Conservation (phyloP, 805 yeast genomes). For the Henningerozyma blattae region DNA sequence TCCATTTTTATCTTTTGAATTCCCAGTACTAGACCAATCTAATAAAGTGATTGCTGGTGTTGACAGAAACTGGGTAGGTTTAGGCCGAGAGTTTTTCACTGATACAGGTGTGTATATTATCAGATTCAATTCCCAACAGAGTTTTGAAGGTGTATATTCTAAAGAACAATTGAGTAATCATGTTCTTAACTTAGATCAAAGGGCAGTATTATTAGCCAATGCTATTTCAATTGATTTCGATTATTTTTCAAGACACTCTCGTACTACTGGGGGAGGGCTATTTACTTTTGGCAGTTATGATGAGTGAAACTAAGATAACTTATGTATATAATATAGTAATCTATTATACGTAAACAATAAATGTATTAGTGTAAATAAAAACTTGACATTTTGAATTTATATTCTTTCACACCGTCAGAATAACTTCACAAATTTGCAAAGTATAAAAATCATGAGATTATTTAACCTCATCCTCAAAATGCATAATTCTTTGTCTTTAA, state of each 20-base stretch:
- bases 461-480: too few relatives aligned
- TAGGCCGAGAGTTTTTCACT: slow-evolving; percentile 85
- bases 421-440: too few relatives aligned
- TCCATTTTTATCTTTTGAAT: slow-evolving; percentile 75
- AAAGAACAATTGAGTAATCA: slow-evolving; percentile 21
- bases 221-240: slow-evolving; percentile 93
- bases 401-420: too few relatives aligned
- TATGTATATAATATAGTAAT: too few relatives aligned
- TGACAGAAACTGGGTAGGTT: slow-evolving; percentile 90
- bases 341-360: too few relatives aligned
- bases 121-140: slow-evolving; percentile 59
- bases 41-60: slow-evolving; percentile 61
- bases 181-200: slow-evolving; percentile 58
- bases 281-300: slow-evolving; percentile 18
- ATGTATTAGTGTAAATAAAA: too few relatives aligned
- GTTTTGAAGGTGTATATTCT: slow-evolving; percentile 52
- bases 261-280: slow-evolving; percentile 36
- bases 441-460: too few relatives aligned
- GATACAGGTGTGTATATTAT: slow-evolving; percentile 89
- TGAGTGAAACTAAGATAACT: slow-evolving; percentile 15
- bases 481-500: too few relatives aligned
- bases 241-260: slow-evolving; percentile 88
- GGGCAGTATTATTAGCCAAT: slow-evolving; percentile 76
- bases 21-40: slow-evolving; percentile 54
- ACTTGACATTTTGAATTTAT: too few relatives aligned